Conservation (phyloP, 768 basidiomycete species). For the Amyloporia xantha region DNA sequence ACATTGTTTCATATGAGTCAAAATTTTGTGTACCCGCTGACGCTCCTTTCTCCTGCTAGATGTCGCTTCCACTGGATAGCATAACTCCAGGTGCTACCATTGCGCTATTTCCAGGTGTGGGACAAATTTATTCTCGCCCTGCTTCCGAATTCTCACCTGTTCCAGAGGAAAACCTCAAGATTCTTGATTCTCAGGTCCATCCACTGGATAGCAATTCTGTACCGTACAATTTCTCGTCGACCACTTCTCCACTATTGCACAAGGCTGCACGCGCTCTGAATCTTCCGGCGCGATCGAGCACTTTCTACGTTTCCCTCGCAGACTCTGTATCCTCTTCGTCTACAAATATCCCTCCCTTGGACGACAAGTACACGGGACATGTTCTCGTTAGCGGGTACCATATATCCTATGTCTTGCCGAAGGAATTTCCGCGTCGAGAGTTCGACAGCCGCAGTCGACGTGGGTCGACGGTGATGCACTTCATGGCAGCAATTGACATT, state of each 20-base stretch:
- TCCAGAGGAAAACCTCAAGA: conserved; percentile 74
- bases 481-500: conserved; percentile 78
- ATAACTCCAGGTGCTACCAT: conserved; percentile 62
- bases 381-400: conserved; percentile 74
- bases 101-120: conserved; percentile 65
- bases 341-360: conserved; percentile 39
- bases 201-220: conserved; percentile 64
- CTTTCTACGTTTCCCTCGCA: conserved; percentile 56
- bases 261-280: conserved; percentile 65
- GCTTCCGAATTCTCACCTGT: neutral
- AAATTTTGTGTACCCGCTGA: neutral
- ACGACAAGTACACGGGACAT: conserved; percentile 64
- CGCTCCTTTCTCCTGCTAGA: conserved; percentile 32
- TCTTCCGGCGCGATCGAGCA: conserved; percentile 51
- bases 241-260: conserved; percentile 54
- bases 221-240: conserved; percentile 70
- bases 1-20: neutral
- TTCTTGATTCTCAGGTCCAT: conserved; percentile 67
- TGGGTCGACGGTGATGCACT: conserved; percentile 46
- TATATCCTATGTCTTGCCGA: conserved; percentile 72
- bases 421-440: conserved; percentile 38
- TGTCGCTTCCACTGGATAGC: conserved; percentile 61
- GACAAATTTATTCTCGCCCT: neutral
- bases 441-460: conserved; percentile 12
- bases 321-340: conserved; percentile 33